A percentile compares a stretch with the other conserved stretches of the same genome.
These are phyloP conservation scores for Monosporascus sp. DNA, from an alignment of 2,329 filamentous ascomycete species.

Conservation along the genomic window DNA sequence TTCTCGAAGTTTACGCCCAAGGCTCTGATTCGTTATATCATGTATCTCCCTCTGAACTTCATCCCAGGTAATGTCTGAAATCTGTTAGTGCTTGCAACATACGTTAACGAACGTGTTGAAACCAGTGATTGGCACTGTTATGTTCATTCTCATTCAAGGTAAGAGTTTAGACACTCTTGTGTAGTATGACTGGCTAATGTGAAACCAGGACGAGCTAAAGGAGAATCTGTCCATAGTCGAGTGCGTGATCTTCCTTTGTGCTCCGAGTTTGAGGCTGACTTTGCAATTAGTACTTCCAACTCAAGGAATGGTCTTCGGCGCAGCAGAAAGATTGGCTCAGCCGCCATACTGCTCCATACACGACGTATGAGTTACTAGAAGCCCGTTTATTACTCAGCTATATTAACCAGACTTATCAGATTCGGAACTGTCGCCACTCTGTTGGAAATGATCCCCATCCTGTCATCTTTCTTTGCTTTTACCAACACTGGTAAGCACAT, in stretches of 20 bases:
- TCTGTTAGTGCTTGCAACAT: neutral
- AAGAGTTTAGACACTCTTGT: neutral
- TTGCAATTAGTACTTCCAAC: conserved; percentile 73
- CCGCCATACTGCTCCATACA: conserved; percentile 70
- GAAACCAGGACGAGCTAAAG: conserved; percentile 40
- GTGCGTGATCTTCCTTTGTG: conserved; percentile 33
- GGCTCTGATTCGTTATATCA: conserved; percentile 69
- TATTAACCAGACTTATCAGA: conserved; percentile 37
- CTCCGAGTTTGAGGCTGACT: conserved; percentile 36
- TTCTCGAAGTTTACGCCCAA: conserved; percentile 53
- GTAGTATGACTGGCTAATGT: conserved; percentile 5
- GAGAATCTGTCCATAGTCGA: conserved; percentile 46
- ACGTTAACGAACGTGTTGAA: neutral
- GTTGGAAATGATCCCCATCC: conserved; percentile 79
- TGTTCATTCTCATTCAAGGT: conserved; percentile 77
- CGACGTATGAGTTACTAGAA: conserved; percentile 55
- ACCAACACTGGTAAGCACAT: conserved; percentile 66
- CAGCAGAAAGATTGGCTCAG: conserved; percentile 66
- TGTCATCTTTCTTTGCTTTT: conserved; percentile 79
- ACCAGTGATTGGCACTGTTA: conserved; percentile 70
- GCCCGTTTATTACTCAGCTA: conserved; percentile 5
- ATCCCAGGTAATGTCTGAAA: conserved; percentile 53
- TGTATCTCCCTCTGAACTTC: conserved; percentile 89
- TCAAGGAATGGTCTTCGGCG: conserved; percentile 72
- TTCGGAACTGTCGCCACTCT: conserved; percentile 71